Evolutionary conservation across 345 rosid species (phyloP).

Genomic region (Syzygium jambos): DNA sequence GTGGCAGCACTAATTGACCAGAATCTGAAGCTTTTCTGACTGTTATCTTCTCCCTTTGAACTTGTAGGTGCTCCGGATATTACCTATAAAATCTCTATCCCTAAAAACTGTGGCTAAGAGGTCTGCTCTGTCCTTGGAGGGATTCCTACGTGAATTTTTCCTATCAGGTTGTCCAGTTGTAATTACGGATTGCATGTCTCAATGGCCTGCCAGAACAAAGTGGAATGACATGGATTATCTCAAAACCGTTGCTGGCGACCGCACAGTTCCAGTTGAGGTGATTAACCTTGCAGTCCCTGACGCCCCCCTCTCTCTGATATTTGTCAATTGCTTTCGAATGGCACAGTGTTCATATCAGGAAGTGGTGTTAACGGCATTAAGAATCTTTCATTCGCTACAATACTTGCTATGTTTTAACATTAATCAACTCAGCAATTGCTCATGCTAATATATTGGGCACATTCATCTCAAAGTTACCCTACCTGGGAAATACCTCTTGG

Average conservation of each 20-base stretch:
- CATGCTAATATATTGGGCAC: not conserved
- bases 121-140: conserved; percentile 72
- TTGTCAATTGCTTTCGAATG: not conserved
- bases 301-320: not conserved
- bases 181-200: conserved; percentile 78
- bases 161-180: conserved; percentile 68
- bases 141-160: conserved; percentile 63
- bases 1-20: not conserved
- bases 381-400: not conserved
- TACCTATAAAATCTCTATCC: conserved; percentile 63
- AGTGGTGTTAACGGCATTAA: not conserved
- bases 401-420: not conserved
- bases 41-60: not conserved
- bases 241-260: conserved; percentile 64
- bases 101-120: conserved; percentile 60
- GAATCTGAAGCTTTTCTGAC: not conserved
- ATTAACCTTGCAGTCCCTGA: conserved; percentile 10
- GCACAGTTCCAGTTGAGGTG: conserved; percentile 98
- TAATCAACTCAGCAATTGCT: not conserved
- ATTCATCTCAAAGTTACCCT: not conserved
- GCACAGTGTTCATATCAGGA: not conserved
- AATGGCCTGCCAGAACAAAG: conserved; percentile 88
- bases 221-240: conserved; percentile 89
- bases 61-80: conserved; percentile 42
- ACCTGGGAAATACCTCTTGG: not conserved